These are phyloP conservation scores for Colletotrichum tofieldiae DNA, from an alignment of 2,329 filamentous ascomycete species.

Conservation along the genomic window DNA sequence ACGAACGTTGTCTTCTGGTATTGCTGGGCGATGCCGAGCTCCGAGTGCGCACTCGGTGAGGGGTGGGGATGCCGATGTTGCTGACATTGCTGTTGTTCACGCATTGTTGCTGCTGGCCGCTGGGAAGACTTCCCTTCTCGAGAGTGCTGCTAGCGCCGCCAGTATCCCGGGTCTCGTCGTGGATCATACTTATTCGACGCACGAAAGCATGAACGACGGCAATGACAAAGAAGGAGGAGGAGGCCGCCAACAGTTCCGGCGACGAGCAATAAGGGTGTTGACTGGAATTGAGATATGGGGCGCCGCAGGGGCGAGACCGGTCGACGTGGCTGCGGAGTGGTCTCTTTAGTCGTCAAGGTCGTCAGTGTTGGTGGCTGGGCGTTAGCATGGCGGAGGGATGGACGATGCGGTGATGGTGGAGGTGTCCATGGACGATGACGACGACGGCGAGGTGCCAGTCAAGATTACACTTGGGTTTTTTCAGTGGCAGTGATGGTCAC, in stretches of 20 bases:
- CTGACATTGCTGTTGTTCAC: background rate
- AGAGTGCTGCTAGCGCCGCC: background rate
- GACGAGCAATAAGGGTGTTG: constrained; percentile 6
- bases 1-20: background rate
- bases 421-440: too few species aligned
- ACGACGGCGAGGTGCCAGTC: background rate
- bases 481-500: constrained; percentile 3
- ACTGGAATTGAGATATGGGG: background rate
- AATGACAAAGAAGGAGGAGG: background rate
- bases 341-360: background rate
- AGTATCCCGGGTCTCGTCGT: background rate
- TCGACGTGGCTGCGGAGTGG: background rate
- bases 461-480: background rate
- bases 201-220: constrained; percentile 4
- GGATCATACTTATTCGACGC: constrained; percentile 5
- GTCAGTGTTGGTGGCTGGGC: background rate
- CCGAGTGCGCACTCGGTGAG: background rate
- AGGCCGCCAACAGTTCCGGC: background rate
- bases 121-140: background rate
- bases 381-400: background rate
- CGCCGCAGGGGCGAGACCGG: background rate
- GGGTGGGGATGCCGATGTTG: background rate
- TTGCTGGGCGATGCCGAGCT: background rate
- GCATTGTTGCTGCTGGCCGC: background rate
- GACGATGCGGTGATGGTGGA: background rate